These are phyloP conservation scores for Borovskyia barvae DNA, from an alignment of 208 protist species.

Conservation along the genomic window DNA sequence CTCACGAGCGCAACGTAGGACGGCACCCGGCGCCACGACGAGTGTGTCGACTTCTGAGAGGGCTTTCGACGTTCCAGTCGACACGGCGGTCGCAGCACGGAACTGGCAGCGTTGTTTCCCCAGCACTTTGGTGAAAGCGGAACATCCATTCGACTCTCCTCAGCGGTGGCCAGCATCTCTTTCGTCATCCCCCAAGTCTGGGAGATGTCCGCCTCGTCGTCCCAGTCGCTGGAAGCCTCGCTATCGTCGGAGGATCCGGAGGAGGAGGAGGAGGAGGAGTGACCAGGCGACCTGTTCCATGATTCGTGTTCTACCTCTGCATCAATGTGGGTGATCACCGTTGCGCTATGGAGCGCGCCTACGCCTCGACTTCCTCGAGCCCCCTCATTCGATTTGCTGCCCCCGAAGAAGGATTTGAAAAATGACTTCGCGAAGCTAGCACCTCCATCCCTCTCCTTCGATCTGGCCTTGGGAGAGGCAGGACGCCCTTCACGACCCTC, in stretches of 20 bases:
- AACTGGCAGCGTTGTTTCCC: too few species aligned
- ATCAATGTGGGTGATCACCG: too few species aligned
- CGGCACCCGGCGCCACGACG: constrained; percentile 48
- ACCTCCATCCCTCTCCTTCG: constrained; percentile 3
- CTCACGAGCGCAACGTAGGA: constrained; percentile 48
- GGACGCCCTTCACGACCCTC: too few species aligned
- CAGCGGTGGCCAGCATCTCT: too few species aligned
- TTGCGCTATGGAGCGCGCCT: too few species aligned
- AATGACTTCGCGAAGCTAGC: constrained; percentile 52
- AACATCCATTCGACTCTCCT: too few species aligned
- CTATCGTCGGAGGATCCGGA: background rate
- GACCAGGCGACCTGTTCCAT: constrained; percentile 13
- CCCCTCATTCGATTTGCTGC: constrained; percentile 4
- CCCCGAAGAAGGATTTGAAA: constrained; percentile 55
- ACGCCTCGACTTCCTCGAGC: background rate
- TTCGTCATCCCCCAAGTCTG: too few species aligned
- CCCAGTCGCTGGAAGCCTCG: background rate
- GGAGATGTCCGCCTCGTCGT: background rate
- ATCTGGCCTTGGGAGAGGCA: too few species aligned
- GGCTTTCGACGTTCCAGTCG: background rate
- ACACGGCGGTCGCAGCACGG: too few species aligned
- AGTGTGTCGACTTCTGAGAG: background rate
- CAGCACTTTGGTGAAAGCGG: too few species aligned
- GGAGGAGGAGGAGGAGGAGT: background rate
- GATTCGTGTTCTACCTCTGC: too few species aligned